Evolutionary conservation across 345 rosid genomes (phyloP), one percentile per base, ranked within the genome.

Genomic region (Physaria fendleri): DNA sequence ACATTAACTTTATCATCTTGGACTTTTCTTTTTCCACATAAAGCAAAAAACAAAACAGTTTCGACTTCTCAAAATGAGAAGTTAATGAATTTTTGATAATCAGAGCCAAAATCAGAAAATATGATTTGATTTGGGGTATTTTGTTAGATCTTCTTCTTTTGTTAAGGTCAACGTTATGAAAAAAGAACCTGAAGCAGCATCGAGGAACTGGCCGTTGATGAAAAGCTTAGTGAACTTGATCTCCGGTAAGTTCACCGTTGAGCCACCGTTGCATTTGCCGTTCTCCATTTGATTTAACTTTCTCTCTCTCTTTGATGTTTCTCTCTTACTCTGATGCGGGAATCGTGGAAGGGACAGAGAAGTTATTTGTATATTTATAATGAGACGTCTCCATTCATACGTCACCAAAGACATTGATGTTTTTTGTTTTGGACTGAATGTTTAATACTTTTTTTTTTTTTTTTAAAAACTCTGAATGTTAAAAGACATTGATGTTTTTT

Each of bases 171-270:
- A 39, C 58, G 63, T 24, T 27, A 11, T 9, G 8, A 18, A 9
- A 2, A 5, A 34, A 10, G 17, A 52, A 86, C 95, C 95, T 77
- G 87, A 77, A 47, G 72, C 15, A 18, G 93, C 68, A 57, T 83
- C 93, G 1, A 78, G 64, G 46, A 85, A 85, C 34, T 81, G 68
- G 55, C 90, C 90, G 59, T 80, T 81, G 61, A 88, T 78, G 78
- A 81, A 88, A 38, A 88, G 80, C 61, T 77, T 77, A 1, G 77
- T 85, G 74, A 85, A 85, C 60, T 77, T 83, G 4, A 85, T 73
- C 34, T 77, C 58, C 3, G 88, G 90, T 4, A 79, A 54, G 64
- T 59, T 65, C 18, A 21, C 56, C 51, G 52, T 24, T 0, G 68
- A 17, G 44, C 14, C 69, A 56, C 75, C 89, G 64, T 78, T 79